Evolutionary conservation across 768 basidiomycete species (phyloP).

Genomic region (Amanita muscaria): DNA sequence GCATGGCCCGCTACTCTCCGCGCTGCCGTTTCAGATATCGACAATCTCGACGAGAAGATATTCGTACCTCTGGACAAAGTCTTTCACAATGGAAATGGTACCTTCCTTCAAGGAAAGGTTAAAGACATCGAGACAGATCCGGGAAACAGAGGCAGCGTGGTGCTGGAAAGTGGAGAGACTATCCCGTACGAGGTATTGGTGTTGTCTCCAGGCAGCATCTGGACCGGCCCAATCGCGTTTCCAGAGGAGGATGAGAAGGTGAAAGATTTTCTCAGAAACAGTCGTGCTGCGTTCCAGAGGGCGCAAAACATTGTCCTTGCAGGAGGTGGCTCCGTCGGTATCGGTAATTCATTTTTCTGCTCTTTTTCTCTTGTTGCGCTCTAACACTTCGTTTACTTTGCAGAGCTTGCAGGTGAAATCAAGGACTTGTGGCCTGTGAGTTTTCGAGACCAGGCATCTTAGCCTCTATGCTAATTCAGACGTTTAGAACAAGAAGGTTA

Average conservation of each 20-base stretch:
- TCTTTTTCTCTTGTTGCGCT: constrained; percentile 9
- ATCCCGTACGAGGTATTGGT: constrained; percentile 44
- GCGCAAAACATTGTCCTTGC: constrained; percentile 29
- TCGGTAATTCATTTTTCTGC: constrained; percentile 16
- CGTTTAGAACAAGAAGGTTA: constrained; percentile 35
- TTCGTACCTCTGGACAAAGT: constrained; percentile 41
- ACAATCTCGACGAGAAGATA: constrained; percentile 20
- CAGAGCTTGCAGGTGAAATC: constrained; percentile 23
- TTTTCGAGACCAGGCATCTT: not conserved
- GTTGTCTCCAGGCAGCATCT: constrained; percentile 44
- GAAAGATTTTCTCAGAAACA: constrained; percentile 14
- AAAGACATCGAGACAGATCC: constrained; percentile 19
- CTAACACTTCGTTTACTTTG: not conserved
- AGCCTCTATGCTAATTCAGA: too few species aligned
- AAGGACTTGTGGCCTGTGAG: constrained; percentile 22
- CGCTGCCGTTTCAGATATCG: constrained; percentile 34
- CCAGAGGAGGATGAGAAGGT: constrained; percentile 20
- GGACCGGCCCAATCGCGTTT: constrained; percentile 31
- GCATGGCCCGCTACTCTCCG: constrained; percentile 41
- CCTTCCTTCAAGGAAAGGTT: constrained; percentile 28
- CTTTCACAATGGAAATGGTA: constrained; percentile 33
- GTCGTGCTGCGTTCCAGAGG: constrained; percentile 19
- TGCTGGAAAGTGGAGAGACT: constrained; percentile 35
- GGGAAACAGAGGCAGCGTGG: constrained; percentile 30
- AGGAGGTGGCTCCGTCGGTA: constrained; percentile 35